These are phyloP conservation scores for Acrocalymma vagum DNA, from an alignment of 2,329 filamentous ascomycete genomes.

Conservation along the genomic window DNA sequence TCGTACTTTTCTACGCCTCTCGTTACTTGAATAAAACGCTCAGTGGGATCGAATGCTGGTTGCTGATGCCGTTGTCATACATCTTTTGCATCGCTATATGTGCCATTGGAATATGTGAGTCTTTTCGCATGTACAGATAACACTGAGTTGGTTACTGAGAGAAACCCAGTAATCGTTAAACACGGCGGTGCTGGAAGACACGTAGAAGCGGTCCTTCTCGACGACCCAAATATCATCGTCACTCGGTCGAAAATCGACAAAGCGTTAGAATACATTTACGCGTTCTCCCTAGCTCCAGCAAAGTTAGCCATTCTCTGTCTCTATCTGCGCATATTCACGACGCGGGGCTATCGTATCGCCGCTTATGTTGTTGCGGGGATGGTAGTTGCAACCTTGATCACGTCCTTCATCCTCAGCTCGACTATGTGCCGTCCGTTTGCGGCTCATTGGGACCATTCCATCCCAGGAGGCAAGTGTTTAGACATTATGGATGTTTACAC, in stretches of 20 bases:
- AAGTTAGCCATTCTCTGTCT: constrained; percentile 15
- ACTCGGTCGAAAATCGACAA: constrained; percentile 7
- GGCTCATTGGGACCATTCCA: constrained; percentile 14
- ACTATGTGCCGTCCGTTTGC: constrained; percentile 14
- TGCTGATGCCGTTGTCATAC: constrained; percentile 11
- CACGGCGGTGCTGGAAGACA: constrained; percentile 14
- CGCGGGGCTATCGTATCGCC: constrained; percentile 2
- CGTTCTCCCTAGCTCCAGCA: constrained; percentile 1
- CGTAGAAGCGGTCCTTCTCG: background rate
- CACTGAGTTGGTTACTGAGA: background rate
- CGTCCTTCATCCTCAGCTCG: background rate
- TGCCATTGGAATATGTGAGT: constrained; percentile 7
- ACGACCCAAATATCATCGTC: constrained; percentile 2
- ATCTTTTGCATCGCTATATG: constrained; percentile 4
- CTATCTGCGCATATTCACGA: constrained; percentile 15
- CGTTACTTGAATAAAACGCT: constrained; percentile 6
- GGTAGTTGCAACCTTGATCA: constrained; percentile 2
- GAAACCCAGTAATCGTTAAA: constrained; percentile 10
- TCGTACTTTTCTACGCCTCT: constrained; percentile 7
- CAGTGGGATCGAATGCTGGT: constrained; percentile 11
- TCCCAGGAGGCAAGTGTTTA: constrained; percentile 11
- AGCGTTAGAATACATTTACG: constrained; percentile 8
- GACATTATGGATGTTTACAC: constrained; percentile 5
- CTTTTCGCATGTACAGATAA: background rate
- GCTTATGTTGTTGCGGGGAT: constrained; percentile 1